phyloP scores from a whole-genome alignment of 139 green algal genomes.

The Astrephomene gubernaculifera region DNA sequence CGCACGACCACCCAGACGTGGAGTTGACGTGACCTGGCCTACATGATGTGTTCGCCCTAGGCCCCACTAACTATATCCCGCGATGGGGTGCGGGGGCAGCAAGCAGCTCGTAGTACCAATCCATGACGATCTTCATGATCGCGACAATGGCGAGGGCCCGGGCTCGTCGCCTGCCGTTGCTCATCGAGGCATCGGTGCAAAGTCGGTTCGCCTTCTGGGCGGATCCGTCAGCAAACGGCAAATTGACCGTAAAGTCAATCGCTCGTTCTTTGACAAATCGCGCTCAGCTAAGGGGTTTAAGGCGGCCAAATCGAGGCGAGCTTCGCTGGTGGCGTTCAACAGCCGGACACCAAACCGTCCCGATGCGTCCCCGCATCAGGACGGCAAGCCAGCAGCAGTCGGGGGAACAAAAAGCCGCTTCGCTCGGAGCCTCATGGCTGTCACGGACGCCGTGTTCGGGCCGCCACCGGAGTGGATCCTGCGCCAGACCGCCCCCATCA shows the following conservation, averaged over 20 bases:
- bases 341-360: slow-evolving; percentile 4
- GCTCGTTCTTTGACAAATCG: slow-evolving; percentile 38
- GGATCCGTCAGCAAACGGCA: slow-evolving; percentile 1
- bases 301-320: slow-evolving; percentile 24
- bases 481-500: slow-evolving; percentile 36
- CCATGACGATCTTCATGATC: not conserved
- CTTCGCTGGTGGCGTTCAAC: slow-evolving; percentile 30
- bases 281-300: not conserved
- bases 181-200: not conserved
- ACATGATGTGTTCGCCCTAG: too few species aligned
- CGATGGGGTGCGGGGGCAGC: slow-evolving; percentile 15
- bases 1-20: too few species aligned
- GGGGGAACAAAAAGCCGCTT: slow-evolving; percentile 13
- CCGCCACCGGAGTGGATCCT: slow-evolving; percentile 44
- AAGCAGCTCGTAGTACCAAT: slow-evolving; percentile 24
- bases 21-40: too few species aligned
- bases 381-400: not conserved
- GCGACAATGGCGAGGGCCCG: not conserved
- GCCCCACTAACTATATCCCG: not conserved
- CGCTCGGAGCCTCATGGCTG: slow-evolving; percentile 16
- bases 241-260: slow-evolving; percentile 21
- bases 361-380: not conserved
- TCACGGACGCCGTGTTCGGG: slow-evolving; percentile 36
- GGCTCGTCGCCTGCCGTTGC: not conserved
- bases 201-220: not conserved